Percentiles rank a stretch among this genome's conserved stretches.
These are phyloP conservation scores for Aspergillus bridgeri DNA, from an alignment of 495 filamentous ascomycete species.

Conservation along the genomic window DNA sequence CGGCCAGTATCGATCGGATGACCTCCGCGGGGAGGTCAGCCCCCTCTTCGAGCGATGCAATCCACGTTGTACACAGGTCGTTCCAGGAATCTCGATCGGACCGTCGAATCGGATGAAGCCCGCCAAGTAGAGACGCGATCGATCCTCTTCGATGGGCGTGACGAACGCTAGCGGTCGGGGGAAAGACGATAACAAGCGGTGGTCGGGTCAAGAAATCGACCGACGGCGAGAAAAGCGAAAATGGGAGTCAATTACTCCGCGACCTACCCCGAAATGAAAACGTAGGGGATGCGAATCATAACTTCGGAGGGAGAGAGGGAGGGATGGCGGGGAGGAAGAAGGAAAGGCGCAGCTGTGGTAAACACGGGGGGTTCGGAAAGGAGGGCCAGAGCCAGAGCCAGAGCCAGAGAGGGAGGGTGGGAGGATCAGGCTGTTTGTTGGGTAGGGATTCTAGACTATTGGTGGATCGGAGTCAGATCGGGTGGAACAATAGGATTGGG, in stretches of 20 bases:
- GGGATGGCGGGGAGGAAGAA: constrained; percentile 14
- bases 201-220: neutral
- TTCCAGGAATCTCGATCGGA: constrained; percentile 1
- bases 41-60: constrained; percentile 37
- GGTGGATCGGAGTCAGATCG: constrained; percentile 7
- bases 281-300: constrained; percentile 22
- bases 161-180: neutral
- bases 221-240: constrained; percentile 1
- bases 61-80: constrained; percentile 37
- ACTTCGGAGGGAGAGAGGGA: constrained; percentile 14
- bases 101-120: constrained; percentile 16
- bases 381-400: neutral
- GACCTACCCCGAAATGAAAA: constrained; percentile 10
- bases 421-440: neutral
- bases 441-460: neutral
- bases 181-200: neutral
- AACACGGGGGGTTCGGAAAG: constrained; percentile 11
- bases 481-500: too few species aligned
- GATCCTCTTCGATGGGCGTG: constrained; percentile 6
- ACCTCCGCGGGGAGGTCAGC: constrained; percentile 49
- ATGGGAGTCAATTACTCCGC: constrained; percentile 16
- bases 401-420: neutral
- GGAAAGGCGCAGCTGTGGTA: constrained; percentile 8
- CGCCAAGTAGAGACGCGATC: constrained; percentile 1
- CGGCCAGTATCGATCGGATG: constrained; percentile 35